Percentiles rank a stretch among this genome's conserved stretches.
Conservation (phyloP, 352 stramenopile species). For the Elongisporangium senticosum region DNA sequence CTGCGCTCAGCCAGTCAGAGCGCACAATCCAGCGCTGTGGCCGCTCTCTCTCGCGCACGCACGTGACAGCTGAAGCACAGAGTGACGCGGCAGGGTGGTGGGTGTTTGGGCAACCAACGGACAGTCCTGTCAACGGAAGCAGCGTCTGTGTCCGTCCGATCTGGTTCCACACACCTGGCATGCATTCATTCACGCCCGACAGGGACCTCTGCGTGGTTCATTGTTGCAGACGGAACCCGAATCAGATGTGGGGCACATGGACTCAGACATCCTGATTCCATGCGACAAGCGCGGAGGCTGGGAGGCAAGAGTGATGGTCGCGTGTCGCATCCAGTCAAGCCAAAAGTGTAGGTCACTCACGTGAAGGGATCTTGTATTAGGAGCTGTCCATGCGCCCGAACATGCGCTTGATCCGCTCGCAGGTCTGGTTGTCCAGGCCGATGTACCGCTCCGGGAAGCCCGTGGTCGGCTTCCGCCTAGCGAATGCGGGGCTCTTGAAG, state of each 20-base stretch:
- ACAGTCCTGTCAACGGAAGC: neutral
- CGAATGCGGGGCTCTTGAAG: constrained; percentile 66
- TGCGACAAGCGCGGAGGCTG: neutral
- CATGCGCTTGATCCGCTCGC: constrained; percentile 69
- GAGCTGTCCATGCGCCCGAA: constrained; percentile 53
- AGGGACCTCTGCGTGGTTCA: too few species aligned
- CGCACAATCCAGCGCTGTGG: neutral
- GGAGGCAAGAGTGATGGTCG: too few species aligned
- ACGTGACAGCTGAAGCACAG: neutral
- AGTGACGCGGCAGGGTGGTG: neutral
- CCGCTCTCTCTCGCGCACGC: neutral
- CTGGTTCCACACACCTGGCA: too few species aligned
- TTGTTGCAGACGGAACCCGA: too few species aligned
- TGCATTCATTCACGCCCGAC: too few species aligned
- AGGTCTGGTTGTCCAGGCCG: constrained; percentile 68
- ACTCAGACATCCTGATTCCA: neutral
- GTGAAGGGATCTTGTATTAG: neutral
- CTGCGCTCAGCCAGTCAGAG: neutral
- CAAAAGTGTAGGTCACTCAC: neutral
- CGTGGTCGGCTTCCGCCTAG: constrained; percentile 36
- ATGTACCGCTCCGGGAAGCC: constrained; percentile 74
- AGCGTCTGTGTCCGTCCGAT: neutral
- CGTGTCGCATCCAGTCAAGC: neutral
- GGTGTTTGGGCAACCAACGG: neutral
- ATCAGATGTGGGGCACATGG: neutral